phyloP scores from a whole-genome alignment of 2,329 filamentous ascomycete genomes.

The Trichoderma citrinoviride region DNA sequence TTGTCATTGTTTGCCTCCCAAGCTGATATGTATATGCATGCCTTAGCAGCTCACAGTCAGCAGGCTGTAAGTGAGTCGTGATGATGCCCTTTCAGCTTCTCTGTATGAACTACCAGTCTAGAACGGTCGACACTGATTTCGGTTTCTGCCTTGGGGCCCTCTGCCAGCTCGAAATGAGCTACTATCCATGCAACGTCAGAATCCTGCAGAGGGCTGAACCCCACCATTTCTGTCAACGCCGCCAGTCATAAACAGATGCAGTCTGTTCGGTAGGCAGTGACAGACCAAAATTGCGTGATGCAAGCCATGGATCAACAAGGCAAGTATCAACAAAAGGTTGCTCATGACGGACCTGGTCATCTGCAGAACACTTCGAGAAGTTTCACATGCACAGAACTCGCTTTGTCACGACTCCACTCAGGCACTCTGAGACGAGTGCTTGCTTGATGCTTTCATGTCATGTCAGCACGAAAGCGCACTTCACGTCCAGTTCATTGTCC shows the following conservation, averaged over 20 bases:
- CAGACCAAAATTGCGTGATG: not conserved
- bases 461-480: not conserved
- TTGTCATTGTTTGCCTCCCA: not conserved
- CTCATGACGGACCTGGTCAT: no score
- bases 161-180: not conserved
- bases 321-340: not conserved
- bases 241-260: not conserved
- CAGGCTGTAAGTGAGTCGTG: not conserved
- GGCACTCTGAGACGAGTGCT: not conserved
- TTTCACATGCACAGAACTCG: not conserved
- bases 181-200: not conserved
- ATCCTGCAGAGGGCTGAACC: conserved; percentile 14
- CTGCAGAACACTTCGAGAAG: not conserved
- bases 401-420: not conserved
- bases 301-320: not conserved
- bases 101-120: no score
- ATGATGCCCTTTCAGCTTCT: not conserved
- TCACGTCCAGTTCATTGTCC: not conserved
- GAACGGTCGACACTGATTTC: not conserved
- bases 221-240: not conserved
- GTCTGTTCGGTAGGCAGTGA: not conserved
- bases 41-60: not conserved
- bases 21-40: not conserved
- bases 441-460: not conserved
- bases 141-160: conserved; percentile 5